Conservation (phyloP, 179 eudicot species). For the Camellia oleifera region DNA sequence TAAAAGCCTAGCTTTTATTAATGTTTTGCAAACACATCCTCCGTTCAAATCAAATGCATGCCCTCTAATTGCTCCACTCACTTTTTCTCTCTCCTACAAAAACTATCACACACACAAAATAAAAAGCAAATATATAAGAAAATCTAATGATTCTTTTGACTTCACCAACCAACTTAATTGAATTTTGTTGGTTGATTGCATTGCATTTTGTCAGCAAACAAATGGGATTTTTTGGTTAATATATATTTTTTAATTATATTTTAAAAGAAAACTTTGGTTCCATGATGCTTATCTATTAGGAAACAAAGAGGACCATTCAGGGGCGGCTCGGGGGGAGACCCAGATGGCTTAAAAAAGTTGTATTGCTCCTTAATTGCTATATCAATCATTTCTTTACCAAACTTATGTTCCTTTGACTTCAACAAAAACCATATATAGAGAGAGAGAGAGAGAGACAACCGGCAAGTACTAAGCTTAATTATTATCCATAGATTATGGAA, state of each 20-base stretch:
- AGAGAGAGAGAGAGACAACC: too few species aligned
- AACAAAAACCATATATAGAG: too few species aligned
- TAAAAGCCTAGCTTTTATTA: too few species aligned
- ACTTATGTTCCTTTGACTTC: too few species aligned
- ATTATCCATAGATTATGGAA: too few species aligned
- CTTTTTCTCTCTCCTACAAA: neutral
- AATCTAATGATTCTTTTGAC: constrained; percentile 9
- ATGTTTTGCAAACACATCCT: neutral
- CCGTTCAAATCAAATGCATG: too few species aligned
- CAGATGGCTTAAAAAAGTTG: neutral
- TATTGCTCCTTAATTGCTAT: too few species aligned
- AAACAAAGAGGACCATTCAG: neutral
- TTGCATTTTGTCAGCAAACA: constrained; percentile 4
- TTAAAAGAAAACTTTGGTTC: neutral
- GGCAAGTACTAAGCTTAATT: too few species aligned
- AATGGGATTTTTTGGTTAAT: neutral
- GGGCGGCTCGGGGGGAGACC: neutral
- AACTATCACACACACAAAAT: neutral
- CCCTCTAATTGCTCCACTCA: too few species aligned
- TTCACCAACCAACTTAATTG: constrained; percentile 12
- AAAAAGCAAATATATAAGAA: neutral
- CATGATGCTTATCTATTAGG: constrained; percentile 3
- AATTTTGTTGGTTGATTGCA: neutral
- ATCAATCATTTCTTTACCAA: too few species aligned
- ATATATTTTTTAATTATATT: too few species aligned